Evolutionary conservation across 768 basidiomycete genomes (phyloP).

Genomic region (Suillus cothurnatus): DNA sequence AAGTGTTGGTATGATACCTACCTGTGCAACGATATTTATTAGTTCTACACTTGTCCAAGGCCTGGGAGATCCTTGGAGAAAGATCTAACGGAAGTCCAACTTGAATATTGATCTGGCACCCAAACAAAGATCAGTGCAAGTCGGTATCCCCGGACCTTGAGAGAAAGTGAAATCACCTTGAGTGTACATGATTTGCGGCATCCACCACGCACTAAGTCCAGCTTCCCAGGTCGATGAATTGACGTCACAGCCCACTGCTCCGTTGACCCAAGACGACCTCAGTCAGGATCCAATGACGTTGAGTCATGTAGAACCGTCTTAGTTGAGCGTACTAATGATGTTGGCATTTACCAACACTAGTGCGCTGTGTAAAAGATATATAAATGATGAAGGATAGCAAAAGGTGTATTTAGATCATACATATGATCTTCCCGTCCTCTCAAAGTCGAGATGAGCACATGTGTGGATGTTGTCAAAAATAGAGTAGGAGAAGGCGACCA

Average conservation of each 20-base stretch:
- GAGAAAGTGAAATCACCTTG: slow-evolving; percentile 53
- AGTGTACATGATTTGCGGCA: slow-evolving; percentile 78
- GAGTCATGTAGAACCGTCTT: slow-evolving; percentile 21
- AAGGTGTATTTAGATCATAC: slow-evolving; percentile 47
- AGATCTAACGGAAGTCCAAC: slow-evolving; percentile 69
- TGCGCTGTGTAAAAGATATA: slow-evolving; percentile 68
- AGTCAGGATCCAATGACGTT: slow-evolving; percentile 47
- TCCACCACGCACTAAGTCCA: too few species aligned
- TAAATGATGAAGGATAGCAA: slow-evolving; percentile 75
- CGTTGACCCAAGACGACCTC: slow-evolving; percentile 55
- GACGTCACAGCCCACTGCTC: background rate
- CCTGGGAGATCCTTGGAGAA: slow-evolving; percentile 69
- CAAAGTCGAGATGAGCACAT: slow-evolving; percentile 61
- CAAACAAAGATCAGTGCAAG: background rate
- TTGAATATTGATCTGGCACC: slow-evolving; percentile 61
- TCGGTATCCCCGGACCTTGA: background rate
- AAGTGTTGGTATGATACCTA: slow-evolving; percentile 29
- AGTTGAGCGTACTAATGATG: slow-evolving; percentile 22
- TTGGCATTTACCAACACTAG: slow-evolving; percentile 60
- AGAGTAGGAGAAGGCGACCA: background rate
- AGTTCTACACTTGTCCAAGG: slow-evolving; percentile 67
- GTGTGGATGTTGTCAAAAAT: slow-evolving; percentile 14
- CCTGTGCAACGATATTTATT: slow-evolving; percentile 14
- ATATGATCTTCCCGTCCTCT: slow-evolving; percentile 66
- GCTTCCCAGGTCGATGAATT: too few species aligned